Evolutionary conservation across 495 filamentous ascomycete species (phyloP), one percentile per base, ranked within the genome.

Genomic region (Amphirosellinia nigrospora): DNA sequence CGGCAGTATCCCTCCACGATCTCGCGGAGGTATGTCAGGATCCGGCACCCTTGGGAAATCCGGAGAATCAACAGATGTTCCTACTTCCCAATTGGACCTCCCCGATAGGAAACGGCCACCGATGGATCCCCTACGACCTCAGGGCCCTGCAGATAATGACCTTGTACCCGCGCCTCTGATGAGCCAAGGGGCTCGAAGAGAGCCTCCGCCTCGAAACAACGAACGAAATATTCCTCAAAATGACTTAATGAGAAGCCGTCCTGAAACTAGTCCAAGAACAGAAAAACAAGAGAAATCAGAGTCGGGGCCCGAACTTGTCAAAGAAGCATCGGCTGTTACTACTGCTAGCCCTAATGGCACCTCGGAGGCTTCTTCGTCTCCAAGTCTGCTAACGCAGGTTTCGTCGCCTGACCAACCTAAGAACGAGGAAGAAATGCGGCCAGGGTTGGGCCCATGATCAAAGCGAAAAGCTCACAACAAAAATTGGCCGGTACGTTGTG

Each of bases 361-460:
- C 21, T 9, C 70, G 32, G 64, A 68, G n/a, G 23, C 72, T 26
- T 52, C 75, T 19, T 13, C 70, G 8, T 70, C 75, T 34, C 73
- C 78, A 26, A 71, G 71, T 5, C 67, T 77, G 1, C 63, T 45
- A 15, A 66, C 73, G 1, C 73, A 75, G 38, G 67, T 75, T 11
- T 60, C 75, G 6, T 53, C 77, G 11, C 32, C 73, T 41, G 74
- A 75, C 19, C 58, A 81, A 5, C 80, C 81, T 32, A 82, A 81
- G 32, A 72, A 72, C 46, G 77, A 79, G 4, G 82, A 86, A 39
- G 89, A 91, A 32, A 86, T 79, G 16, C 87, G 92, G 23, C 94
- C 94, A 36, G 94, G 94, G 1, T 87, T 97, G 26, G 93, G 0
- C 93, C 94, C 45, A 97, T 97, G 94, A 90, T 97, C 66, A 96